phyloP scores from a whole-genome alignment of 169 alveolate species.

The Theileria orientalis region DNA sequence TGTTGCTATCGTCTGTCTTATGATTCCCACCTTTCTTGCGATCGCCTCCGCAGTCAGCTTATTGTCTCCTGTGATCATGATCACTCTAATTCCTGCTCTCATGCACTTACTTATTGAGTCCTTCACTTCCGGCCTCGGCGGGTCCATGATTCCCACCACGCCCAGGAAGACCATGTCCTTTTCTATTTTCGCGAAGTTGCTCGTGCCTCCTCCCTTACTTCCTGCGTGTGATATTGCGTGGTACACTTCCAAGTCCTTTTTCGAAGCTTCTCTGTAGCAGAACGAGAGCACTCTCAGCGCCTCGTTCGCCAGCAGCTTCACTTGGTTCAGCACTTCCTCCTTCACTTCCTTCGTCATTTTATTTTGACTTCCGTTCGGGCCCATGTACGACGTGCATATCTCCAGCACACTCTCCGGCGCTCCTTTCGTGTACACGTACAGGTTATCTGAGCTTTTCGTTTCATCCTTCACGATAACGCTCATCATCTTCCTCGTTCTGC shows the following conservation, averaged over 20 bases:
- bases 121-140: slow-evolving; percentile 96
- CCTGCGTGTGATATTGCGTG: slow-evolving; percentile 17
- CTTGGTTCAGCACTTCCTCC: slow-evolving; percentile 72
- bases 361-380: slow-evolving; percentile 83
- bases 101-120: slow-evolving; percentile 90
- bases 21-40: slow-evolving; percentile 93
- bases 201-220: slow-evolving; percentile 12
- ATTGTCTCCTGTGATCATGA: slow-evolving; percentile 99
- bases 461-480: slow-evolving; percentile 79
- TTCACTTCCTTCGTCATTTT: slow-evolving; percentile 80
- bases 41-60: slow-evolving; percentile 98
- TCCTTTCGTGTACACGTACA: slow-evolving; percentile 93
- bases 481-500: slow-evolving; percentile 96
- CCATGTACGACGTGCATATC: slow-evolving; percentile 65
- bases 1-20: too few species aligned
- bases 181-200: slow-evolving; percentile 82
- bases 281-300: slow-evolving; percentile 86
- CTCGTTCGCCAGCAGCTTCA: slow-evolving; percentile 85
- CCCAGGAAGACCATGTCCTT: slow-evolving; percentile 90
- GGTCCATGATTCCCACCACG: slow-evolving; percentile 95
- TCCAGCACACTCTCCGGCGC: slow-evolving; percentile 98
- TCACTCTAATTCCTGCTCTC: slow-evolving; percentile 97
- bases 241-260: slow-evolving; percentile 63
- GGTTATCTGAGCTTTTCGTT: background rate
- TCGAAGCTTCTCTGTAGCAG: slow-evolving; percentile 70